Percentiles rank a stretch among this genome's conserved stretches.
These are phyloP conservation scores for Aspergillus phoenicis DNA, from an alignment of 2,329 filamentous ascomycete genomes.

Conservation along the genomic window DNA sequence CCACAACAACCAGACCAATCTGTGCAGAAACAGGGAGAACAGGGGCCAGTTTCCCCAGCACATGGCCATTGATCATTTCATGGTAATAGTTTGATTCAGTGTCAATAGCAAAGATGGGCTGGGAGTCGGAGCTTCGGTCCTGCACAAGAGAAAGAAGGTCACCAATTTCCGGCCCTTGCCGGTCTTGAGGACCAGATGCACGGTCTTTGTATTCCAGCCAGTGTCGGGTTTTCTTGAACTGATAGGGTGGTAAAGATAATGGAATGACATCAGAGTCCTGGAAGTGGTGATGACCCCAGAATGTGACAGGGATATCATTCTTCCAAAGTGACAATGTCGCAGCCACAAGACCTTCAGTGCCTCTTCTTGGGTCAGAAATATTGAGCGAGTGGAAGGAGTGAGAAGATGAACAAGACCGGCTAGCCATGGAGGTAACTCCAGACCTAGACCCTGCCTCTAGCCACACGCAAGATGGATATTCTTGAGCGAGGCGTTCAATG, in stretches of 20 bases:
- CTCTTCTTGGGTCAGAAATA: not conserved
- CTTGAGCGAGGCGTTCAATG: slow-evolving; percentile 39
- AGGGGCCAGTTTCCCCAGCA: slow-evolving; percentile 32
- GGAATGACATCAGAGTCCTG: slow-evolving; percentile 32
- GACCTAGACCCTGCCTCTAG: slow-evolving; percentile 49
- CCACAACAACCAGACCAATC: slow-evolving; percentile 39
- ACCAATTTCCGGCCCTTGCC: not conserved
- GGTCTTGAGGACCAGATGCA: no score
- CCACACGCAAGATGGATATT: slow-evolving; percentile 32
- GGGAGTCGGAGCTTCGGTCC: not conserved
- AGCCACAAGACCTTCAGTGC: not conserved
- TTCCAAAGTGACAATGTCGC: slow-evolving; percentile 37
- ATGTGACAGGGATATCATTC: slow-evolving; percentile 35
- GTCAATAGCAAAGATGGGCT: slow-evolving; percentile 12
- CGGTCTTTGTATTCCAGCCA: slow-evolving; percentile 39
- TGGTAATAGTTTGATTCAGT: not conserved
- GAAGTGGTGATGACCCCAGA: slow-evolving; percentile 42
- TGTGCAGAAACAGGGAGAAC: slow-evolving; percentile 16
- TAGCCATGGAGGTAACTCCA: slow-evolving; percentile 31
- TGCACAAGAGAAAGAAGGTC: not conserved
- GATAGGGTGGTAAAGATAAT: slow-evolving; percentile 46
- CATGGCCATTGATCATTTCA: not conserved
- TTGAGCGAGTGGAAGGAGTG: not conserved
- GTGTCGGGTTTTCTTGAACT: slow-evolving; percentile 46
- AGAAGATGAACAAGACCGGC: slow-evolving; percentile 6